phyloP scores from a whole-genome alignment of 495 filamentous ascomycete species.

The Cryomyces antarcticus region DNA sequence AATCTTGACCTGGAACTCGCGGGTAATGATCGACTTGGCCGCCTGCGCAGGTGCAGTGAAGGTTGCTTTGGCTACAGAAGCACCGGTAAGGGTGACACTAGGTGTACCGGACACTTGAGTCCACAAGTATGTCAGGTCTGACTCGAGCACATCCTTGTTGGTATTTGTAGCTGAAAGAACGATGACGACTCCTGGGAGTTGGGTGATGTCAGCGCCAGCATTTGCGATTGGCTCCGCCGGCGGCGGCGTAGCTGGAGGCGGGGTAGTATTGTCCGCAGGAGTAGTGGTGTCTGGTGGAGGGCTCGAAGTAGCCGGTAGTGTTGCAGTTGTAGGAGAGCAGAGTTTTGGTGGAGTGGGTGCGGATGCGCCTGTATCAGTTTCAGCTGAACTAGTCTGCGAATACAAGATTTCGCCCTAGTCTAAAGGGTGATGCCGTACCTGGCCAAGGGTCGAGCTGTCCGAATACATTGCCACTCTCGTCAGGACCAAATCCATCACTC shows the following conservation, averaged over 20 bases:
- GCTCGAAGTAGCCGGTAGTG: neutral
- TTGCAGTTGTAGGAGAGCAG: neutral
- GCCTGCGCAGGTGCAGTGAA: slow-evolving; percentile 3
- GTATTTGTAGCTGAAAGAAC: slow-evolving; percentile 6
- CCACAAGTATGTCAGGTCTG: slow-evolving; percentile 6
- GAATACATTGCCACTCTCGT: slow-evolving; percentile 6
- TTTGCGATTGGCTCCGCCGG: neutral
- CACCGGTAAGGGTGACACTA: slow-evolving; percentile 3
- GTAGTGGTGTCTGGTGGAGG: neutral
- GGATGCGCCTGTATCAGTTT: no score
- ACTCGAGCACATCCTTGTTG: neutral
- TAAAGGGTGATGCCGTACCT: neutral
- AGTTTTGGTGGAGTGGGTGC: slow-evolving; percentile 1
- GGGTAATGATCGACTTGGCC: slow-evolving; percentile 1
- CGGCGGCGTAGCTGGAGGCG: neutral
- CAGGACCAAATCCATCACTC: slow-evolving; percentile 10
- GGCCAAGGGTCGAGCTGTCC: slow-evolving; percentile 14
- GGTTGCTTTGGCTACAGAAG: slow-evolving; percentile 2
- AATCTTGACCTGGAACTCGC: slow-evolving; percentile 3
- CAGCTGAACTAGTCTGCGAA: no score
- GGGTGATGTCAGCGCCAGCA: neutral
- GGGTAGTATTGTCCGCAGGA: neutral
- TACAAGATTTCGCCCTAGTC: no score
- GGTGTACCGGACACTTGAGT: slow-evolving; percentile 2
- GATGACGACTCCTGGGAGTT: slow-evolving; percentile 2